Conservation (phyloP, 2,329 filamentous ascomycete genomes). For the Diplodia corticola region DNA sequence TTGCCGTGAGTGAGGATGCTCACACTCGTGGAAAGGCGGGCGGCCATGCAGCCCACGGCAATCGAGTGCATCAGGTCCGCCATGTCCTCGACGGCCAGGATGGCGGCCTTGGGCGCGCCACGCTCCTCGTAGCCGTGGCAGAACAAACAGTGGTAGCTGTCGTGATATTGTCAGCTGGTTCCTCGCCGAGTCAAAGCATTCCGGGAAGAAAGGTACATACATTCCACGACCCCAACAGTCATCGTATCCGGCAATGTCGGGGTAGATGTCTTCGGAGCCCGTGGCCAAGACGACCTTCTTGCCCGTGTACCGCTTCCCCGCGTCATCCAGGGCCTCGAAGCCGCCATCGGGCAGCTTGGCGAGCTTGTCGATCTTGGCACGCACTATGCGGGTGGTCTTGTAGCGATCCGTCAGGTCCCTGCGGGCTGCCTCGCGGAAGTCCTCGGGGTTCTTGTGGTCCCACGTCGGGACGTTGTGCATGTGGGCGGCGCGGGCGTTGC, state of each 20-base stretch:
- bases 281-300: conserved; percentile 58
- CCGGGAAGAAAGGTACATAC: no score
- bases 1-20: no score
- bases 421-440: neutral
- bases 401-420: neutral
- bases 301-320: conserved; percentile 49
- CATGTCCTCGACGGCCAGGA: no score
- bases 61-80: no score
- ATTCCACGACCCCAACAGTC: conserved; percentile 7
- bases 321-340: conserved; percentile 42
- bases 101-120: neutral
- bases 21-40: no score
- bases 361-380: conserved; percentile 28
- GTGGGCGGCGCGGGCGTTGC: conserved; percentile 31
- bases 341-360: conserved; percentile 26
- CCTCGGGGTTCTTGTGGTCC: neutral
- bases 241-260: conserved; percentile 40
- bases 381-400: neutral
- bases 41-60: no score
- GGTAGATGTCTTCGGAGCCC: conserved; percentile 54
- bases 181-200: no score
- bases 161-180: no score
- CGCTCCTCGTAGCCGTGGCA: conserved; percentile 5
- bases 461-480: conserved; percentile 42
- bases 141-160: conserved; percentile 8